A percentile compares a stretch with the other conserved stretches of the same genome.
Evolutionary conservation across 2,329 filamentous ascomycete genomes (phyloP).

Genomic region (Ophiostoma australiae): DNA sequence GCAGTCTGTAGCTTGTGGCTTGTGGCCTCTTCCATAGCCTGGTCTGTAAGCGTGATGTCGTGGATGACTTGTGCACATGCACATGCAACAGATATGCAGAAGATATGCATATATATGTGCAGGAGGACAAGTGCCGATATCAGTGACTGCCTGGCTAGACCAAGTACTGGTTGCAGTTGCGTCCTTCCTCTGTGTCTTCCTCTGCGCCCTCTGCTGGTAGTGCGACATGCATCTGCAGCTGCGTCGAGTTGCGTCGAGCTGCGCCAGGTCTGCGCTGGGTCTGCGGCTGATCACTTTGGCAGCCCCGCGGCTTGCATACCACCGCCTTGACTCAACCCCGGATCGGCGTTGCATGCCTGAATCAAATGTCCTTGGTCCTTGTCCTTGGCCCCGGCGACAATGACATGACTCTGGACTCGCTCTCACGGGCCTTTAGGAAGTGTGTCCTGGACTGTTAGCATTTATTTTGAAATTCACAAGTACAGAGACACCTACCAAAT

Average conservation of each 20-base stretch:
- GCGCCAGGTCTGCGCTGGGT: background rate
- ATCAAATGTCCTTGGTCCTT: background rate
- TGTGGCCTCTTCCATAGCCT: background rate
- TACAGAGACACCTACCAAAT: constrained; percentile 36
- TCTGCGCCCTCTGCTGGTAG: background rate
- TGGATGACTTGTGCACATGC: background rate
- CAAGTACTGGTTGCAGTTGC: background rate
- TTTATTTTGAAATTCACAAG: background rate
- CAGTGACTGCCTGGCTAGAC: background rate
- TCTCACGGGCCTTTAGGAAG: constrained; percentile 2
- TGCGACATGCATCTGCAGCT: constrained; percentile 5
- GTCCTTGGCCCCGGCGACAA: no score
- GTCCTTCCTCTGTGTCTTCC: background rate
- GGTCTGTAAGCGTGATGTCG: background rate
- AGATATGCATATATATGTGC: background rate
- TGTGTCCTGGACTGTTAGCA: background rate
- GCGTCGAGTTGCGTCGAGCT: background rate
- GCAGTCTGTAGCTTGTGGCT: background rate
- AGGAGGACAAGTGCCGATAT: background rate
- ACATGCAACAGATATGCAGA: background rate
- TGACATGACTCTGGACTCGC: background rate
- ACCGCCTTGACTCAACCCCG: background rate
- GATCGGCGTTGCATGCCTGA: background rate
- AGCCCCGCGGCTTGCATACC: background rate
- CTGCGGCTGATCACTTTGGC: background rate